Base-by-base conservation (phyloP, 306 rosid genomes). In the Cotoneaster glaucophyllus region DNA sequence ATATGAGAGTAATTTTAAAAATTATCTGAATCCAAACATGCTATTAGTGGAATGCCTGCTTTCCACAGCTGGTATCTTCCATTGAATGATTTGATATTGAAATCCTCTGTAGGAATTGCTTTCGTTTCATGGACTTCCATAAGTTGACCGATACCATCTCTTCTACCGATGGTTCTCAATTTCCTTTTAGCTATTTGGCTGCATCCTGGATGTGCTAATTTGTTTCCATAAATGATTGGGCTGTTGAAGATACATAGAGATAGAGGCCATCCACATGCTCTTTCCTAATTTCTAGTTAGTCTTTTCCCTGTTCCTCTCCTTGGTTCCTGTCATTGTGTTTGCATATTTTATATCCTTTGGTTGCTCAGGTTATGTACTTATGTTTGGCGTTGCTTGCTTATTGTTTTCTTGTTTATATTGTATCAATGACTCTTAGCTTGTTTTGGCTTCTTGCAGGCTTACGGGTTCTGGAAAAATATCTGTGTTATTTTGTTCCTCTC, bases 361-460 rank as follows among this genome's bases (percentile, higher is more conserved):
- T 14, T 77, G 22, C 15, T 69, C 26, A 24, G 43, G 56, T 25
- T 54, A 39, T 69, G 32, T 58, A 59, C 54, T 31, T 64, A 61
- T 70, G 63, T 81, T 9, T 41, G 37, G 63, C 5, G 28, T 76
- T 21, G 28, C 50, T 69, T 45, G 71, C 72, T 72, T 66, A 18
- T 43, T 41, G 25, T 11, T 22, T 34, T 65, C 24, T 1, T 32
- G 25, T 65, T 65, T 65, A 15, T 17, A 64, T 64, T 22, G 28
- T 43, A 25, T 48, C 10, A 34, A 66, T 81, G 81, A 85, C 65
- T 71, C 28, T 14, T 59, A 5, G 22, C 50, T 44, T 83, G 74
- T 39, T 78, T 79, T 80, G 76, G 74, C 58, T 82, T 70, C 77
- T 61, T 52, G 57, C 89, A 88, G 93, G 89, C 74, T 82, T 73